Base-by-base conservation (phyloP, 208 protist genomes). In the Novymonas esmeraldas region DNA sequence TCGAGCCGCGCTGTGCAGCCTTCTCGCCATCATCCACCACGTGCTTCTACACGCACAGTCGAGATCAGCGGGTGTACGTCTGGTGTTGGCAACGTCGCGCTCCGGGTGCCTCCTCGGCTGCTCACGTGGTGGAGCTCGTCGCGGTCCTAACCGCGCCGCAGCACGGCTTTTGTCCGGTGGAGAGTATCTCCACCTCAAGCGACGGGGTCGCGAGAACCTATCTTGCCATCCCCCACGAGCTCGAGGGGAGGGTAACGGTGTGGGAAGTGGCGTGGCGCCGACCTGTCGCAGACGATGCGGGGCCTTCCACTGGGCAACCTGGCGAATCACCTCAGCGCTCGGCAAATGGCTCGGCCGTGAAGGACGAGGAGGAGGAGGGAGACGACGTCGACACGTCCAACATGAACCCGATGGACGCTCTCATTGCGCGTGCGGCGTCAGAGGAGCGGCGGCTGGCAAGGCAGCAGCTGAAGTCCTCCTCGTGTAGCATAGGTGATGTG, bases 21-120 rank as follows among this genome's bases (percentile, higher is more conserved):
- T 26, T 36, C 18, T 36, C 62, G 16, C 36, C 46, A 6, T 16
- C 36, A 51, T 26, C 29, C 7, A 58, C 14, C 13, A 52, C 83
- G 24, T 77, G 67, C 54, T 87, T 95, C 51, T 95, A 91, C 72
- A 90, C 82, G 9, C 89, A 95, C 54, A 91, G 89, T 38, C 85
- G 89, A 13, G 89, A 92, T 74, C 81, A 87, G 44, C 70, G 68
- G 14, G 51, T 95, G 20, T 91, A 95, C 51, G 74, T 95, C 6
- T 95, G 89, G 84, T 56, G 18, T 7, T 29, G 14, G 2, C 2
- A 31, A 24, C 56, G 38, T 38, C 65, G 18, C 33, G 60, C 16
- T 44, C 34, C 31, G 38, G n/a, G n/a, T 16, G 16, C 33, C 16
- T 44, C 54, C 22, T 13, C 13, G 34, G 6, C 18, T 14, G 11